These are phyloP conservation scores for Isatis lusitanica DNA, from an alignment of 441 rosid genomes.

Conservation along the genomic window DNA sequence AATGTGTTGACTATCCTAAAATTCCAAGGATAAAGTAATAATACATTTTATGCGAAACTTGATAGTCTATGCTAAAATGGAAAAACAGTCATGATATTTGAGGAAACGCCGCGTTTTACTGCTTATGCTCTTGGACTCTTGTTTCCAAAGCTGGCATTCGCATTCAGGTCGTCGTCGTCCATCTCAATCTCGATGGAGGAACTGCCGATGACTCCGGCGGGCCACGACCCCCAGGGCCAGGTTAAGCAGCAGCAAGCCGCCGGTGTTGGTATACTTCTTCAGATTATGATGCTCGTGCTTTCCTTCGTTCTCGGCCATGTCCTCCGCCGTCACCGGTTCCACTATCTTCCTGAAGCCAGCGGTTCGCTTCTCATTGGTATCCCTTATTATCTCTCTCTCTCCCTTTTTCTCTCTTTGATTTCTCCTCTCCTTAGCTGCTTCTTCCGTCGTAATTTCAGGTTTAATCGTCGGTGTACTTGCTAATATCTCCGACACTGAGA, in stretches of 20 bases:
- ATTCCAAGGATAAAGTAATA: too few relatives aligned
- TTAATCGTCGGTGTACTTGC: conserved; percentile 84
- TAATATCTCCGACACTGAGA: conserved; percentile 82
- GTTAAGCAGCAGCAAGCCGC: conserved; percentile 96
- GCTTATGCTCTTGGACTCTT: background rate
- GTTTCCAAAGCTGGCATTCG: background rate
- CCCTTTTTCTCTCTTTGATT: background rate
- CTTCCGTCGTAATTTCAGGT: conserved; percentile 44
- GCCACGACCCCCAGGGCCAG: conserved; percentile 44
- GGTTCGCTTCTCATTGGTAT: conserved; percentile 93
- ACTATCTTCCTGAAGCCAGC: conserved; percentile 97
- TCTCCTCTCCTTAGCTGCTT: background rate
- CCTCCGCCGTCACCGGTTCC: conserved; percentile 92
- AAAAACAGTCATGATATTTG: too few relatives aligned
- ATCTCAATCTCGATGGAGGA: conserved; percentile 30
- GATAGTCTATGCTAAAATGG: too few relatives aligned
- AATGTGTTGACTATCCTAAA: too few relatives aligned
- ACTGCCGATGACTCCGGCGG: conserved; percentile 45
- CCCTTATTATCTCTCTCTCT: too few relatives aligned
- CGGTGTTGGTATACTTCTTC: conserved; percentile 93
- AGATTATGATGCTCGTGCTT: conserved; percentile 99
- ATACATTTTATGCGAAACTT: too few relatives aligned
- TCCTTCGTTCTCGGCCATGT: conserved; percentile 96
- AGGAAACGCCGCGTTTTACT: background rate
- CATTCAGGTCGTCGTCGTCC: background rate